Evolutionary conservation across 495 filamentous ascomycete genomes (phyloP), one percentile per base, ranked within the genome.

Genomic region (Wilcoxina mikolae): DNA sequence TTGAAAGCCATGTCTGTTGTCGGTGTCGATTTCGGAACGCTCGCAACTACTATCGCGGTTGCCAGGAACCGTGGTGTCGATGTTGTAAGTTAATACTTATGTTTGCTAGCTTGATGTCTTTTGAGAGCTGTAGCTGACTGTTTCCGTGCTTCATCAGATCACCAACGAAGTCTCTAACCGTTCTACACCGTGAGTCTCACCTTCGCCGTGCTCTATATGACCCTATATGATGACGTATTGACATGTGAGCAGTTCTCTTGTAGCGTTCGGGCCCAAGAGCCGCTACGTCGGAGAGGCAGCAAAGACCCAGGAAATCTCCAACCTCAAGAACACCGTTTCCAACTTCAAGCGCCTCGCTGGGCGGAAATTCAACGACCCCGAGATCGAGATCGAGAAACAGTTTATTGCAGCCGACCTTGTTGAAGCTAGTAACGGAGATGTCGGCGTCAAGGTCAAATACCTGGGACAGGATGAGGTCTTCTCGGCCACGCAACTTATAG

Each of bases 81-180:
- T 77, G 94, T 99, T 70, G 90, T 95, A 81, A 65, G 88, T 94
- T 52, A 22, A 61, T 57, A 46, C 47, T 33, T 56, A 22, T 26
- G 31, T 42, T 38, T 22, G 27, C 10, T 11, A 29, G 12, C 39
- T 20, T 10, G 7, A 22, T 49, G 12, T 29, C 46, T 27, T 29
- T 29, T 29, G 25, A 2, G 20, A 49, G 46, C 46, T 49, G 17
- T 44, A 46, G 24, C 46, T 49, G 25, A 49, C 46, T 15, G 12
- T 12, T 15, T n/a, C n/a, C 25, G 25, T 20, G 23, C 27, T 49
- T 9, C 27, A 15, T 28, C 65, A 94, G 87, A 95, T 98, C 68
- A 84, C 89, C 72, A 98, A 98, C 74, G 91, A 99, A 72, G 91
- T 96, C 62, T 99, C 91, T 55, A 96, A 99, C 76, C 83, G 91